Conservation (phyloP, 2,329 filamentous ascomycete genomes). For the Fusarium sp. region DNA sequence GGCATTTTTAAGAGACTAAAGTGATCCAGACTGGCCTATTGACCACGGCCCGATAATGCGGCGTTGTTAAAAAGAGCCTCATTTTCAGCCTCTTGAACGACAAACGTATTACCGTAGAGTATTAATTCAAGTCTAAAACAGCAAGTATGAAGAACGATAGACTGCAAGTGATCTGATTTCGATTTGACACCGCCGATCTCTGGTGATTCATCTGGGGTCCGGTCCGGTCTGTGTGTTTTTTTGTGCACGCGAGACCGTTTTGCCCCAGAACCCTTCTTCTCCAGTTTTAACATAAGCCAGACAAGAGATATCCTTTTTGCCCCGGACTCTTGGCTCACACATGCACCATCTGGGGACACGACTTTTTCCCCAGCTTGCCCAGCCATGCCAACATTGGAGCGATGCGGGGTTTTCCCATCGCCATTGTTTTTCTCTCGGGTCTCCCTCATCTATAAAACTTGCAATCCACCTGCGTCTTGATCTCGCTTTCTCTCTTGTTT, state of each 20-base stretch:
- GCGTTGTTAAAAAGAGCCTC: background rate
- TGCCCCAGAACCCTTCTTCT: background rate
- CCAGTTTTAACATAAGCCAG: background rate
- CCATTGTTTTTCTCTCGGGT: background rate
- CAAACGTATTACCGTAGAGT: no score
- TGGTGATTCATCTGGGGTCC: background rate
- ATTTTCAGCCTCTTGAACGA: background rate
- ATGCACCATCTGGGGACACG: background rate
- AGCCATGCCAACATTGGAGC: background rate
- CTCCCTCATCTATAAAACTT: slow-evolving; percentile 1
- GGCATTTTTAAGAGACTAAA: background rate
- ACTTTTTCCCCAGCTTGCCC: background rate
- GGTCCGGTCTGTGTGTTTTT: background rate
- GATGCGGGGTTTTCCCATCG: background rate
- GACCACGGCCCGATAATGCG: background rate
- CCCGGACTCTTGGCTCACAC: slow-evolving; percentile 8
- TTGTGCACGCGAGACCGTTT: background rate
- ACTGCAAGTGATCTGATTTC: no score
- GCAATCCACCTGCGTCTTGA: background rate
- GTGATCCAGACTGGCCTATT: background rate
- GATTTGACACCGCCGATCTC: background rate
- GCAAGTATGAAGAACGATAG: fast-evolving
- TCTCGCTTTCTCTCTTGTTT: fast-evolving
- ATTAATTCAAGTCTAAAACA: fast-evolving
- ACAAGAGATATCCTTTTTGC: background rate